Conservation (phyloP, 2,329 filamentous ascomycete genomes). For the Penicillium rolfsii region DNA sequence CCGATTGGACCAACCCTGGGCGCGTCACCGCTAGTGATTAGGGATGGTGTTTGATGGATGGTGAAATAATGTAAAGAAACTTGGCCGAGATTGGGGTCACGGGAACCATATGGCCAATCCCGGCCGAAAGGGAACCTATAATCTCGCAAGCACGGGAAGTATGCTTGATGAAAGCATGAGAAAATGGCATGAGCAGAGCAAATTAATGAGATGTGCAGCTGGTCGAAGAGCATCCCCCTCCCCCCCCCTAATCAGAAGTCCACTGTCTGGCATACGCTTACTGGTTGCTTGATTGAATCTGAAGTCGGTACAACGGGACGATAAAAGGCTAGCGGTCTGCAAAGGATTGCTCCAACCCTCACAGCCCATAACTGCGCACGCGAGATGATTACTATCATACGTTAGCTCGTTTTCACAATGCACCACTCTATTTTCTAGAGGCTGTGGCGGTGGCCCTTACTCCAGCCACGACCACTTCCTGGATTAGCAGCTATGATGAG, state of each 20-base stretch:
- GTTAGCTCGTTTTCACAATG: not conserved
- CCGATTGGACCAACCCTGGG: not conserved
- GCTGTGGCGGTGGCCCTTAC: constrained; percentile 14
- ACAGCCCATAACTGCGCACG: constrained; percentile 13
- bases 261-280: constrained; percentile 1
- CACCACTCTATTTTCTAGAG: not conserved
- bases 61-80: not conserved
- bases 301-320: not conserved
- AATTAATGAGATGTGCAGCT: not conserved
- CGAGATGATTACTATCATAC: constrained; percentile 15
- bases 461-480: constrained; percentile 16
- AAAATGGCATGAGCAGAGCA: not conserved
- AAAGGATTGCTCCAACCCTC: constrained; percentile 9
- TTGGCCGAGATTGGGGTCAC: constrained; percentile 3
- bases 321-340: constrained; percentile 17
- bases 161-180: not conserved
- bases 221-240: not conserved
- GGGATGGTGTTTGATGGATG: not conserved
- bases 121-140: not conserved
- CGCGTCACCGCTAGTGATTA: constrained; percentile 4
- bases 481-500: constrained; percentile 6
- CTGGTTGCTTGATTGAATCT: not conserved
- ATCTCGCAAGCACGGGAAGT: not conserved
- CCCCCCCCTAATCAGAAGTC: not conserved
- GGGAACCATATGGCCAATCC: constrained; percentile 9